Evolutionary conservation across 1,139 yeast species (phyloP), one percentile per base, ranked within the genome.

Genomic region (Blastobotrys buckinghamii): DNA sequence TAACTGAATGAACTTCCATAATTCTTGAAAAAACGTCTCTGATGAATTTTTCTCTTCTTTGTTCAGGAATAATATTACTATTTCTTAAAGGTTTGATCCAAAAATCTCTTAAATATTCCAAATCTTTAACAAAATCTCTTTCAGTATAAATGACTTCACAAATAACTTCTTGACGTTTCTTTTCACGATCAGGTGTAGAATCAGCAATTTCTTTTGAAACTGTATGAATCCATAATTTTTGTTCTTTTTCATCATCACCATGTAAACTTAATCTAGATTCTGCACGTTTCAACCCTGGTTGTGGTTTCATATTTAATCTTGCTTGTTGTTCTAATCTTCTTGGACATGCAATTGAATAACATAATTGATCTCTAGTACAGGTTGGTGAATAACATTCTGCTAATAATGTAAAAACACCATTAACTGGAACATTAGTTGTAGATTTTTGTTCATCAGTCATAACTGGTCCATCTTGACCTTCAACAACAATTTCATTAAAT

Each of bases 331-430:
- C 98, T 45, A 92, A 72, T 56, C 98, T 78, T 58, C 97, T 78
- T 10, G 98, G 98, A 69, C 98, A 92, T n/a, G 97, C 95, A 58
- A 92, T 90, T 48, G 96, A 85, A 67, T 92, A 92, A 68, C 98
- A 92, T 40, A 92, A 72, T 34, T 79, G 75, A 62, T 88, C 95
- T 49, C 95, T 73, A 4, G 96, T 84, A 70, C 98, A 92, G 0
- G 98, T 92, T 33, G 98, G 96, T 0, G 97, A 89, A 63, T 92
- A 92, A 68, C 98, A 92, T 60, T 90, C 96, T 0, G 97, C 87
- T 54, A 92, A 72, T 42, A 92, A 72, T 1, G 96, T 90, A 64
- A 92, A 94, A 5, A 92, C 96, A 57, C 98, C 98, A 66, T 87
- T 87, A 12, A 87, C 89, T 0, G 48, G 45, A 2, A 44, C 48